phyloP scores from a whole-genome alignment of 2,329 filamentous ascomycete species.

The Colletotrichum echinochloae region DNA sequence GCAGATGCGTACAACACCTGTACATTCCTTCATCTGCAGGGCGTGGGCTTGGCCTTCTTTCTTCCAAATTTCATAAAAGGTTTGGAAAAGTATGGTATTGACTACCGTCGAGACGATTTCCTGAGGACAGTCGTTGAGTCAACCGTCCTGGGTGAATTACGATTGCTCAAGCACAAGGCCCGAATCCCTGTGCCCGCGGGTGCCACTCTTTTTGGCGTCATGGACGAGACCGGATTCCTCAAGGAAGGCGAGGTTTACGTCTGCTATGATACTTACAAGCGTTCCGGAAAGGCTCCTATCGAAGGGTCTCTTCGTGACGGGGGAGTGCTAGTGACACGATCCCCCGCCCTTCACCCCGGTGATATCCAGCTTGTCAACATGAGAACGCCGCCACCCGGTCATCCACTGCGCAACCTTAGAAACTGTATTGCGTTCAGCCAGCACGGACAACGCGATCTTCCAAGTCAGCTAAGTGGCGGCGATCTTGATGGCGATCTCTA shows the following conservation, averaged over 20 bases:
- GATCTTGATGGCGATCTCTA: slow-evolving; percentile 89
- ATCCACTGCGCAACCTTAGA: slow-evolving; percentile 69
- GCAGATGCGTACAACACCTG: slow-evolving; percentile 71
- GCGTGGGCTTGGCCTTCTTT: slow-evolving; percentile 70
- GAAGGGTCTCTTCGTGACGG: slow-evolving; percentile 51
- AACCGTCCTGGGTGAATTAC: slow-evolving; percentile 75
- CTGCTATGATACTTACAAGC: slow-evolving; percentile 53
- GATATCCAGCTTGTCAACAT: slow-evolving; percentile 78
- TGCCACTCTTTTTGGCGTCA: slow-evolving; percentile 83
- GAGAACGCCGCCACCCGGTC: slow-evolving; percentile 68
- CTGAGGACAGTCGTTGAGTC: slow-evolving; percentile 78
- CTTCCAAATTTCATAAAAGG: slow-evolving; percentile 72
- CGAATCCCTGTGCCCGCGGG: slow-evolving; percentile 79
- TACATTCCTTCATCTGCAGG: slow-evolving; percentile 72
- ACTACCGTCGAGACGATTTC: slow-evolving; percentile 77
- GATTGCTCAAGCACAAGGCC: slow-evolving; percentile 81
- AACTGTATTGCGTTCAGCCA: slow-evolving; percentile 87
- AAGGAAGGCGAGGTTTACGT: slow-evolving; percentile 77
- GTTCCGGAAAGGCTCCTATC: slow-evolving; percentile 33
- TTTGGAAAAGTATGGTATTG: slow-evolving; percentile 67
- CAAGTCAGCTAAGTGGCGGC: slow-evolving; percentile 82
- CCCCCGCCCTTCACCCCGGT: slow-evolving; percentile 83
- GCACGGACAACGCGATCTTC: slow-evolving; percentile 77
- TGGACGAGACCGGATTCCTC: slow-evolving; percentile 82
- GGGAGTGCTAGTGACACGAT: slow-evolving; percentile 76